Percentiles rank a stretch among this genome's conserved stretches.
These are phyloP conservation scores for Candida krabiensis DNA, from an alignment of 805 yeast species.

Conservation along the genomic window DNA sequence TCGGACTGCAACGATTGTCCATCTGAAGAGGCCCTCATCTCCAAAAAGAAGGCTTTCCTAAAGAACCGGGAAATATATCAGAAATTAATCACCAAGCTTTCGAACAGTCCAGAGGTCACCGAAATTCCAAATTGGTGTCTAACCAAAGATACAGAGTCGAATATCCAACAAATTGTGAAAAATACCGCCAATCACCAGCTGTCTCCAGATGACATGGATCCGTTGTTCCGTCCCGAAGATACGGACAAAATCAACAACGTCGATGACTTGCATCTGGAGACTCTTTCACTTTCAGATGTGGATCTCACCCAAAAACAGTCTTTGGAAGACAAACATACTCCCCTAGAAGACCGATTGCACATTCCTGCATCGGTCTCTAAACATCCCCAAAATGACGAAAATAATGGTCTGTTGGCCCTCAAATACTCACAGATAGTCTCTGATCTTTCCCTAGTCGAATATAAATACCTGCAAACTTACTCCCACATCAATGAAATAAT, in stretches of 20 bases:
- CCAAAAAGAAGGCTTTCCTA: constrained; percentile 19
- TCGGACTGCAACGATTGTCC: constrained; percentile 28
- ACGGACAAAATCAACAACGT: constrained; percentile 4
- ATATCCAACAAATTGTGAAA: constrained; percentile 10
- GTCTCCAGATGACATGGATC: background rate
- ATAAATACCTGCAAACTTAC: constrained; percentile 27
- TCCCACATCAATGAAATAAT: constrained; percentile 25
- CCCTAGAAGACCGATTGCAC: constrained; percentile 5
- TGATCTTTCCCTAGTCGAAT: constrained; percentile 28
- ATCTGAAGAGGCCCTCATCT: constrained; percentile 14
- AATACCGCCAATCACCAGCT: background rate
- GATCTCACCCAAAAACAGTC: constrained; percentile 8
- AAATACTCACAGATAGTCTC: constrained; percentile 27
- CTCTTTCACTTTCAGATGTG: constrained; percentile 6
- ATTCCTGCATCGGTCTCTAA: constrained; percentile 6
- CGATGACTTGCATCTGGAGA: constrained; percentile 9
- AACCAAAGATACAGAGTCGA: constrained; percentile 15
- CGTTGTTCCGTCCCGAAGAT: background rate
- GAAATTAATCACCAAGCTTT: constrained; percentile 11
- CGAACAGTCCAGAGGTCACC: constrained; percentile 10
- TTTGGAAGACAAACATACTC: background rate
- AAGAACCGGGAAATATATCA: constrained; percentile 16
- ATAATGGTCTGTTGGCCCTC: constrained; percentile 18
- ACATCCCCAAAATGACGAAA: constrained; percentile 1
- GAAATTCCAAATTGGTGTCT: constrained; percentile 23